These are phyloP conservation scores for Fusarium redolens DNA, from an alignment of 2,329 filamentous ascomycete species.

Conservation along the genomic window DNA sequence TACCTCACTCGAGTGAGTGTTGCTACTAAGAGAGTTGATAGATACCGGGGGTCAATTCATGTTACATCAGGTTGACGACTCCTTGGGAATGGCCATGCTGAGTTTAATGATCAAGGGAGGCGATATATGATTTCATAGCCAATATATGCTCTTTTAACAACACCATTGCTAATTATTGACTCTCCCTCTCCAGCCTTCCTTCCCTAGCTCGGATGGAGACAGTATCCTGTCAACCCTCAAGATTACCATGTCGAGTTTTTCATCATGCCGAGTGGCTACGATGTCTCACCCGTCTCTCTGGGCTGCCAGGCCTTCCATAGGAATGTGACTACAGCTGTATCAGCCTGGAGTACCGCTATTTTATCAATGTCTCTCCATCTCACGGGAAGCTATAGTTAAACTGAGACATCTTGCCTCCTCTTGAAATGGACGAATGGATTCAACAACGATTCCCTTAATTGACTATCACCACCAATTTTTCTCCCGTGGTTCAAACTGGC, in stretches of 20 bases:
- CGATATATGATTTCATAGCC: background rate
- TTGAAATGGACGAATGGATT: slow-evolving; percentile 40
- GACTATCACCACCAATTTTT: slow-evolving; percentile 22
- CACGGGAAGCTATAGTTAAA: slow-evolving; percentile 6
- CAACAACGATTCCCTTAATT: slow-evolving; percentile 21
- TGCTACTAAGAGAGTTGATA: background rate
- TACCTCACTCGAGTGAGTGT: slow-evolving; percentile 19
- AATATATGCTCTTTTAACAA: slow-evolving; percentile 20
- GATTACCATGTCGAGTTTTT: background rate
- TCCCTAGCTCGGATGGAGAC: background rate
- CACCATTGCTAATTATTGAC: slow-evolving; percentile 21
- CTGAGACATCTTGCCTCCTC: slow-evolving; percentile 50
- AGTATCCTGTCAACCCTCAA: slow-evolving; percentile 13
- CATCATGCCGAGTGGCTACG: slow-evolving; percentile 22
- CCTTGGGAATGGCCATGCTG: background rate
- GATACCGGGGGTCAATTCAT: background rate
- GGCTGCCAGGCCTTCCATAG: slow-evolving; percentile 33
- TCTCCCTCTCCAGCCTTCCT: slow-evolving; percentile 10
- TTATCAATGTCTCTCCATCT: slow-evolving; percentile 6
- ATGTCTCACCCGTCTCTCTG: slow-evolving; percentile 40
- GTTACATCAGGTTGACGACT: background rate
- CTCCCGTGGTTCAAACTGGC: slow-evolving; percentile 38
- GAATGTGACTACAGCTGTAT: slow-evolving; percentile 43
- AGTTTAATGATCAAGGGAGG: background rate
- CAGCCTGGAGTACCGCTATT: slow-evolving; percentile 25